phyloP scores from a whole-genome alignment of 805 yeast genomes.

The Babjeviella inositovora region DNA sequence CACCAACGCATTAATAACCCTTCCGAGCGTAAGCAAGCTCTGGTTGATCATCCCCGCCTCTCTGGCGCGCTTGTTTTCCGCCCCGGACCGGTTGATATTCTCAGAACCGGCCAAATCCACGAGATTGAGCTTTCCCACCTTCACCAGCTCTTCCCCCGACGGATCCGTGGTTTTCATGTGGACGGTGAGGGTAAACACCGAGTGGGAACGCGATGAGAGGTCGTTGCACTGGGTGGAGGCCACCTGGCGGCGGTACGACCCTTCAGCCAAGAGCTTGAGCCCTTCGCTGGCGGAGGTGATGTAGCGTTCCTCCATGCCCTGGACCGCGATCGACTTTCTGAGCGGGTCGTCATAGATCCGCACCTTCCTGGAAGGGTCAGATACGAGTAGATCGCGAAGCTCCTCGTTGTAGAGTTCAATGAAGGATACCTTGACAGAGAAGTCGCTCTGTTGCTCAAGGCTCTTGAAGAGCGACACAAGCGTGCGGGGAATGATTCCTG shows the following conservation, averaged over 20 bases:
- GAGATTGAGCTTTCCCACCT: conserved; percentile 57
- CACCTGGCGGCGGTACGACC: conserved; percentile 49
- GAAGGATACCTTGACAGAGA: conserved; percentile 61
- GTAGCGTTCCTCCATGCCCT: conserved; percentile 39
- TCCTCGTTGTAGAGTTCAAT: conserved; percentile 84
- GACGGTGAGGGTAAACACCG: conserved; percentile 58
- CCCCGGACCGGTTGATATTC: conserved; percentile 78
- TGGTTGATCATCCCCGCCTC: conserved; percentile 93
- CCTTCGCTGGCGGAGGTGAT: conserved; percentile 35
- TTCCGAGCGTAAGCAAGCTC: conserved; percentile 71
- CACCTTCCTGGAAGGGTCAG: conserved; percentile 24
- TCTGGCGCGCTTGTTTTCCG: conserved; percentile 68
- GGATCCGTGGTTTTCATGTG: conserved; percentile 33
- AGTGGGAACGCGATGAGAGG: conserved; percentile 64
- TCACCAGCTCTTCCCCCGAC: conserved; percentile 31
- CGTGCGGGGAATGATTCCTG: conserved; percentile 53
- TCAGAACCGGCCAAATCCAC: conserved; percentile 96
- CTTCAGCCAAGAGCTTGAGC: conserved; percentile 30
- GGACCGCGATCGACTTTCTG: conserved; percentile 28
- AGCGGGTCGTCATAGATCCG: conserved; percentile 35
- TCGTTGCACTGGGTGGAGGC: conserved; percentile 72
- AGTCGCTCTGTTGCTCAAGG: conserved; percentile 28
- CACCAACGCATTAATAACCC: conserved; percentile 67
- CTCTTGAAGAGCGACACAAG: conserved; percentile 35
- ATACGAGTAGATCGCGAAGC: conserved; percentile 48